Evolutionary conservation across 2,329 filamentous ascomycete species (phyloP), one percentile per base, ranked within the genome.

Genomic region (Ophiosphaerella narmari): DNA sequence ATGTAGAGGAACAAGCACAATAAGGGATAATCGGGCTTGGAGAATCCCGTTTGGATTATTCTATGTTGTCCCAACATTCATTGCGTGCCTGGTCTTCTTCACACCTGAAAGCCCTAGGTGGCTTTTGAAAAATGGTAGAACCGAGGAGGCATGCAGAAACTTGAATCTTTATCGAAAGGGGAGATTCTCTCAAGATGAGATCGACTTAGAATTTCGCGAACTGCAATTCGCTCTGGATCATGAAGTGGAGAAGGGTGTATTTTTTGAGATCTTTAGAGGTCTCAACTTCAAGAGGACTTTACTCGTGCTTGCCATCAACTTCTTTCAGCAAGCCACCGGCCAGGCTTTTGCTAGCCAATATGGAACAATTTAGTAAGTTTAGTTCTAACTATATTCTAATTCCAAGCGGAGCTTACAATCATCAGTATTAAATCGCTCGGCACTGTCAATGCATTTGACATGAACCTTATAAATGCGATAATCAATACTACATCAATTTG

Each of bases 261-360:
- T 47, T 14, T 24, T 18, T 16, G 45, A 41, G 14, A 47, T 41
- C 21, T 41, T 47, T 16, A 35, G 41, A n/a, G 38, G 45, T 3
- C n/a, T 33, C 21, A 47, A 47, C 14, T 24, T 47, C 18, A 47
- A 47, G 32, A 32, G 45, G 9, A 47, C 45, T 9, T 7, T 18
- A 11, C 14, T 50, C 18, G 48, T 50, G 12, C 29, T 50, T 5
- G 24, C 33, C 8, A 40, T 50, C 36, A 50, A 50, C 23, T 50
- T 50, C 29, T 50, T 46, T 26, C 48, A 50, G 14, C 48, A 50
- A 39, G 45, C 48, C 3, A 50, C 48, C 0, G 48, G 48, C 12
- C 48, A 50, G 13, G 48, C 48, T 21, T 50, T 50, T n/a, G 48
- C 48, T 8, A 50, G 48, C 29, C 48, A 50, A 31, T 50, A 50